phyloP scores from a whole-genome alignment of 345 rosid genomes.

The Euphorbia tirucalli region DNA sequence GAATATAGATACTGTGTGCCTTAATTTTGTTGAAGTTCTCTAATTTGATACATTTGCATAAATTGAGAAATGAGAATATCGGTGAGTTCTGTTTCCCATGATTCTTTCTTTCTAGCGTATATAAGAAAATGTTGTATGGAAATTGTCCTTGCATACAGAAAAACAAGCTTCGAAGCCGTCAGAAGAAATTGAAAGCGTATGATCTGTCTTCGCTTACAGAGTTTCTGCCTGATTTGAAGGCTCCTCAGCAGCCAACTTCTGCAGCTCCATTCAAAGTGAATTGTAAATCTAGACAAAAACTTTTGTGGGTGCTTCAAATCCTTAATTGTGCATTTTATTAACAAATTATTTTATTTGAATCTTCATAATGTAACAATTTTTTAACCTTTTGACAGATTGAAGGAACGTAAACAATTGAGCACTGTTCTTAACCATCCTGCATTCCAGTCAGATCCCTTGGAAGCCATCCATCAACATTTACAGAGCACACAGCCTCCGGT shows the following conservation, averaged over 20 bases:
- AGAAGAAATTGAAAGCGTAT: slow-evolving; percentile 70
- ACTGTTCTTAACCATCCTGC: slow-evolving; percentile 64
- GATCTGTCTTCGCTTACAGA: slow-evolving; percentile 70
- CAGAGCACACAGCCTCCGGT: slow-evolving; percentile 59
- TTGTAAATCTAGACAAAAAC: slow-evolving; percentile 64
- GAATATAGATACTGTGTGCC: no score
- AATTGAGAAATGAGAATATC: no score
- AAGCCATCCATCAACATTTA: slow-evolving; percentile 65
- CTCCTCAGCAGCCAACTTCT: slow-evolving; percentile 34
- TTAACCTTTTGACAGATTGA: slow-evolving; percentile 44
- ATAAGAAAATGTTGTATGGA: background rate
- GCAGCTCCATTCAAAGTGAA: slow-evolving; percentile 58
- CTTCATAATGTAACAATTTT: background rate
- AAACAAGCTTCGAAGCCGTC: slow-evolving; percentile 50
- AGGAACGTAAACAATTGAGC: slow-evolving; percentile 58
- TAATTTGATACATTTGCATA: no score
- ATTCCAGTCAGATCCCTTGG: slow-evolving; percentile 70
- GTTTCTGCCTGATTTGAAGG: slow-evolving; percentile 67
- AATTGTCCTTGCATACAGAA: slow-evolving; percentile 33
- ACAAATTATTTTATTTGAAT: background rate
- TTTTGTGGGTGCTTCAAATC: slow-evolving; percentile 42
- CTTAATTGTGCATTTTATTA: background rate
- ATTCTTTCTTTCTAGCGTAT: background rate
- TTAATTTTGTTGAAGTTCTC: no score
- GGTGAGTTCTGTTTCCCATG: no score